Evolutionary conservation across 148 eudicot genomes (phyloP).

Genomic region (Silene uniflora): DNA sequence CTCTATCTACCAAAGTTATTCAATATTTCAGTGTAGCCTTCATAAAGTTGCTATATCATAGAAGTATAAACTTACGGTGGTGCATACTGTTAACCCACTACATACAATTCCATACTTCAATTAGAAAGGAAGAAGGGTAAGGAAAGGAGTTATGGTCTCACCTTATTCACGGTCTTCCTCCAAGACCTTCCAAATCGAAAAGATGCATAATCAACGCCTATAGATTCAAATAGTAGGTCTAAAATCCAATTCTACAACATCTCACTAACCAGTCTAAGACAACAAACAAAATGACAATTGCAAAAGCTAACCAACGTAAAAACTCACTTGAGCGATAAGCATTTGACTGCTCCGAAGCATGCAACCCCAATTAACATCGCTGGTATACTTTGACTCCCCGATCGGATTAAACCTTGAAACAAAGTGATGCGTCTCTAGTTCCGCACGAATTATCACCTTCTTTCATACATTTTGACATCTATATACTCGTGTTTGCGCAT

Average conservation of each 20-base stretch:
- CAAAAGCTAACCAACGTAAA: no score
- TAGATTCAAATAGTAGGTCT: slow-evolving; percentile 3
- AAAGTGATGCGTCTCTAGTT: no score
- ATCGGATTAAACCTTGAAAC: no score
- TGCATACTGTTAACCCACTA: slow-evolving; percentile 3
- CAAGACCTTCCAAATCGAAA: slow-evolving; percentile 81
- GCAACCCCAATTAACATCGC: no score
- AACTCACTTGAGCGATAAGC: no score
- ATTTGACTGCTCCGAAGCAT: no score
- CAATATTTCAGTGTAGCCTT: slow-evolving; percentile 64
- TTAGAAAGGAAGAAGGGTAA: background rate
- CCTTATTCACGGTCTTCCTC: slow-evolving; percentile 72
- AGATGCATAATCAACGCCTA: slow-evolving; percentile 80
- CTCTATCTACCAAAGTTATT: slow-evolving; percentile 72
- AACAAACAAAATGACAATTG: no score
- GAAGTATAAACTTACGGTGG: slow-evolving; percentile 3
- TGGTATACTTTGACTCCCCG: no score
- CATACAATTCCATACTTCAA: background rate
- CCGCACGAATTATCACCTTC: no score
- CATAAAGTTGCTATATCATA: slow-evolving; percentile 61
- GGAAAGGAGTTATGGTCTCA: slow-evolving; percentile 15
- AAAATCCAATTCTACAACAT: background rate
- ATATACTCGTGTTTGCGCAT: no score
- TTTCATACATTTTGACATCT: no score
- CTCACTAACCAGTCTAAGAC: background rate